Percentiles rank a stretch among this genome's conserved stretches.
Evolutionary conservation across 2,329 filamentous ascomycete genomes (phyloP).

Genomic region (Colletotrichum echinochloae): DNA sequence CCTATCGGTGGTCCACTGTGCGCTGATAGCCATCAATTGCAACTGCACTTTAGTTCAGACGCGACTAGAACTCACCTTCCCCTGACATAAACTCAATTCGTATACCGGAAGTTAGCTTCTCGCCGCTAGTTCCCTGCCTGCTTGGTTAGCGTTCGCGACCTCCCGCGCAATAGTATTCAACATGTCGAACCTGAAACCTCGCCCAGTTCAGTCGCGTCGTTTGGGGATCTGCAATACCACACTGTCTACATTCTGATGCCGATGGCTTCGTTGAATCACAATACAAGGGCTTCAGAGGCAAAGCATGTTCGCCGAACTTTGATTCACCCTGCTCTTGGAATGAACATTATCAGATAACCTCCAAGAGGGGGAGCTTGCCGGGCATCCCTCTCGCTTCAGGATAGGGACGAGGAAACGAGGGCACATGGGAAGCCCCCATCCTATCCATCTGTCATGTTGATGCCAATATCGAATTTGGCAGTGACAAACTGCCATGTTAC

Average conservation of each 20-base stretch:
- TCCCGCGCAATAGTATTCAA: not conserved
- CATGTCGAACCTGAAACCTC: slow-evolving; percentile 30
- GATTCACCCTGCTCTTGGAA: not conserved
- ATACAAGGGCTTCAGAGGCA: slow-evolving; percentile 4
- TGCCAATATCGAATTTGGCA: not conserved
- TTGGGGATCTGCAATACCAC: slow-evolving; percentile 35
- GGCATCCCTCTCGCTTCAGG: slow-evolving; percentile 3
- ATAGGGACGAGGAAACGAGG: not conserved
- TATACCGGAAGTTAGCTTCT: not conserved
- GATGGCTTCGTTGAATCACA: not conserved
- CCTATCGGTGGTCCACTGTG: slow-evolving; percentile 28
- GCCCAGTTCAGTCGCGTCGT: slow-evolving; percentile 17
- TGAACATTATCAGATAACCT: not conserved
- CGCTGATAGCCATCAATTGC: slow-evolving; percentile 12
- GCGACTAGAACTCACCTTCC: slow-evolving; percentile 28
- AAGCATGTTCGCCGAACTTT: not conserved
- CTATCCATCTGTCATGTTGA: not conserved
- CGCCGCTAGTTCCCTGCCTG: not conserved
- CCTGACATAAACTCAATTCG: slow-evolving; percentile 18
- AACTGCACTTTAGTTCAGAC: slow-evolving; percentile 36
- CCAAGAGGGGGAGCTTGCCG: not conserved
- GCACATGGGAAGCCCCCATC: not conserved
- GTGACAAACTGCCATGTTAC: not conserved
- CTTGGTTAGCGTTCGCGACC: not conserved
- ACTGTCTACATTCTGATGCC: not conserved